These are phyloP conservation scores for Neurospora sp. DNA, from an alignment of 2,329 filamentous ascomycete species.

Conservation along the genomic window DNA sequence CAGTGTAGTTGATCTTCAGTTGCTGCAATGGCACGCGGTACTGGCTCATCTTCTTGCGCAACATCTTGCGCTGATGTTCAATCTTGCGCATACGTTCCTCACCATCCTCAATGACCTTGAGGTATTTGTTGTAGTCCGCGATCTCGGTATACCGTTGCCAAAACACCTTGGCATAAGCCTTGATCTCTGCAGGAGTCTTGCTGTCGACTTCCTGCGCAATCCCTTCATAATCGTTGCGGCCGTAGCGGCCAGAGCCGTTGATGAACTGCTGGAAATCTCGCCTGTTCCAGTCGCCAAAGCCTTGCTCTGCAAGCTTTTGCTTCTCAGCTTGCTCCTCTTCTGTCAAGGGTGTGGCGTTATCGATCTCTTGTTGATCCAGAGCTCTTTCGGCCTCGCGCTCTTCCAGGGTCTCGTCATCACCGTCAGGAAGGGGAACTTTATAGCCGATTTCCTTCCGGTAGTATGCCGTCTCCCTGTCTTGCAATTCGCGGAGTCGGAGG, in stretches of 20 bases:
- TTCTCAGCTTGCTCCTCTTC: constrained; percentile 88
- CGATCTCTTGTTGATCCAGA: constrained; percentile 83
- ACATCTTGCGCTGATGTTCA: constrained; percentile 84
- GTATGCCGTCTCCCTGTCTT: constrained; percentile 91
- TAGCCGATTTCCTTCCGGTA: constrained; percentile 96
- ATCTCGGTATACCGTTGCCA: constrained; percentile 94
- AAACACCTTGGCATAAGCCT: constrained; percentile 87
- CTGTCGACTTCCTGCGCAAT: constrained; percentile 88
- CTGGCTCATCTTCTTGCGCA: constrained; percentile 90
- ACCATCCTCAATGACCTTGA: constrained; percentile 83
- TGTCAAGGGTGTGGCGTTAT: constrained; percentile 78
- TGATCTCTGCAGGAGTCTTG: constrained; percentile 78
- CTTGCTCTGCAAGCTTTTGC: constrained; percentile 66
- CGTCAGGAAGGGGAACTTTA: constrained; percentile 83
- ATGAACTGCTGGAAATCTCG: constrained; percentile 98
- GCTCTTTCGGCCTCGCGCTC: constrained; percentile 82
- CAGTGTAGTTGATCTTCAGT: constrained; percentile 97
- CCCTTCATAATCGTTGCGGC: constrained; percentile 71
- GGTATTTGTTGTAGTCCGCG: constrained; percentile 76
- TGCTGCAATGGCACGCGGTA: constrained; percentile 97
- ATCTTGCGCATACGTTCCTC: constrained; percentile 85
- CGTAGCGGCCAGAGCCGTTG: constrained; percentile 89
- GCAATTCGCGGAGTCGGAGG: constrained; percentile 69
- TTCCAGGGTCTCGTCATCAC: constrained; percentile 71
- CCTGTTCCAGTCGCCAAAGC: constrained; percentile 92